Percentiles rank a stretch among this genome's conserved stretches.
Conservation (phyloP, 345 rosid genomes). For the Rhodomyrtus tomentosa region DNA sequence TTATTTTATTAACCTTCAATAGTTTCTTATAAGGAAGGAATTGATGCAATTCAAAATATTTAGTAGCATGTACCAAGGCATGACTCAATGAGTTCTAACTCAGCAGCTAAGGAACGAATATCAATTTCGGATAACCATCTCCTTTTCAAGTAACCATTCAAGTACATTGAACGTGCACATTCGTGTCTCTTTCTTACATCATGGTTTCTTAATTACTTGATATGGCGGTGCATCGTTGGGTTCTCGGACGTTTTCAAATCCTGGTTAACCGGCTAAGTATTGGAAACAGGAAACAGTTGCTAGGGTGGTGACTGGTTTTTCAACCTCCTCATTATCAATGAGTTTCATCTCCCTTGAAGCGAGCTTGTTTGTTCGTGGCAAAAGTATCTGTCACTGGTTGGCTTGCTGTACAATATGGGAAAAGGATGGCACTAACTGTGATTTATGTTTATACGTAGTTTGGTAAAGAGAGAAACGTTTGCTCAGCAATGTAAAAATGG, state of each 20-base stretch:
- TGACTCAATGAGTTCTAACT: no score
- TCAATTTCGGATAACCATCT: background rate
- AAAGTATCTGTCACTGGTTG: conserved; percentile 40
- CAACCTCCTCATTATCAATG: conserved; percentile 29
- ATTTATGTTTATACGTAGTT: conserved; percentile 1
- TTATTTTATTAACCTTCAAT: background rate
- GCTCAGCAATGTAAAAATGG: background rate
- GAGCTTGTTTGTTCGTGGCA: conserved; percentile 9
- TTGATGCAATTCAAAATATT: no score
- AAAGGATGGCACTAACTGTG: conserved; percentile 33
- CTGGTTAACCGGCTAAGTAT: conserved; percentile 14
- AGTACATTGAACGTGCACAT: background rate
- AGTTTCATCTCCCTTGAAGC: no score
- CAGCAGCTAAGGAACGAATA: no score
- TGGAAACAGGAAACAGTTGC: conserved; percentile 43
- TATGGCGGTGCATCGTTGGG: conserved; percentile 10
- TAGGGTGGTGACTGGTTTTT: conserved; percentile 41
- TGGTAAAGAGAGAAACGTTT: background rate
- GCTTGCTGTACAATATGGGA: conserved; percentile 44
- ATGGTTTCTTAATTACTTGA: background rate
- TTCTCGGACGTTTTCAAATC: conserved; percentile 17
- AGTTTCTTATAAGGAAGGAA: background rate
- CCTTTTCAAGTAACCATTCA: background rate
- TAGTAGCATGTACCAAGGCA: no score
- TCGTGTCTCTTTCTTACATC: background rate